Evolutionary conservation across 306 rosid species (phyloP), one percentile per base, ranked within the genome.

Genomic region (Dicorynia guianensis): DNA sequence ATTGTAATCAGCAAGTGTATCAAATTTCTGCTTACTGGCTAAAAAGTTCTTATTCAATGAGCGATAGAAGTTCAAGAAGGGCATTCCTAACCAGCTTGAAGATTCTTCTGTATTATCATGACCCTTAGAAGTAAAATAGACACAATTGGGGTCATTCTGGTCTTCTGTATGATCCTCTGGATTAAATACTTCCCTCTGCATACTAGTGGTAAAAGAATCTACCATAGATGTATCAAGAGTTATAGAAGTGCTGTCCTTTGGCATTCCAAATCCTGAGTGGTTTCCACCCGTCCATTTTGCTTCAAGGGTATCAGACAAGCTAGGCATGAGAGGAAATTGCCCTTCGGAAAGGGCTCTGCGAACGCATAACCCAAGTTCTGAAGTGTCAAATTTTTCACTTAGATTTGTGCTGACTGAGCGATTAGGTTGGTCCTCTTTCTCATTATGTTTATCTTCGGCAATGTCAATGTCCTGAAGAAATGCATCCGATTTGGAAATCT

Each of bases 271-370:
- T 81, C 81, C 88, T 25, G 88, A 52, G 40, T 81, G 84, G 76
- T 74, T 64, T 84, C 81, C 88, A 55, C 96, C 99, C 0, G 88
- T 92, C 99, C 99, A 96, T 42, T 85, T 92, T 57, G 91, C 92
- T 74, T 92, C 98, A 81, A 92, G 93, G 69, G 98, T 90, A 70
- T 90, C 93, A 30, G 98, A 90, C 82, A 96, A 81, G 85, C 82
- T 79, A 44, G 88, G 69, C 42, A 85, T 69, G 86, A 71, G 30
- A 63, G 88, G 83, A 76, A 75, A 78, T 12, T 92, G 85, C 48
- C 99, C 96, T 56, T 87, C 99, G 35, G 98, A 92, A 72, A 86
- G 85, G 50, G 88, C 62, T 82, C 89, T 87, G 42, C 69, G 81
- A 63, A 81, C 80, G 77, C 78, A 72, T 18, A 73, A 59, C 57